Evolutionary conservation across 75 land plant genomes (phyloP).

Genomic region (Ceratopteris richardii): DNA sequence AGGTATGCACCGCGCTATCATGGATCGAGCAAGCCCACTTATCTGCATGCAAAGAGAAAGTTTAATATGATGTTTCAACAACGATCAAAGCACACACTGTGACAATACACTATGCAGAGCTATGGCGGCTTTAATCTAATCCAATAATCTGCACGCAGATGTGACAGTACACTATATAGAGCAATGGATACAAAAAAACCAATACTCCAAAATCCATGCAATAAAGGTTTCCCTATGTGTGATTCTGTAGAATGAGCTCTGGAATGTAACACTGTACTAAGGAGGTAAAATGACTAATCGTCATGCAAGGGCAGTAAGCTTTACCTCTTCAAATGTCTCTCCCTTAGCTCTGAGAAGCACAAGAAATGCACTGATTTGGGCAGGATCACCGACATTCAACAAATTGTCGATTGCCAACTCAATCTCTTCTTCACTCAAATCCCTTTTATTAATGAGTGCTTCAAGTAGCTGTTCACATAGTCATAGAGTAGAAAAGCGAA

Average conservation of each 20-base stretch:
- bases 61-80: not conserved
- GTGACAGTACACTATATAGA: too few species aligned
- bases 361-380: constrained; percentile 78
- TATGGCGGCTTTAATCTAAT: too few species aligned
- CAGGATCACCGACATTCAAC: constrained; percentile 45
- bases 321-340: constrained; percentile 79
- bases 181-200: too few species aligned
- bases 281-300: too few species aligned
- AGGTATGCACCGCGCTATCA: constrained; percentile 51
- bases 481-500: not conserved
- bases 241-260: too few species aligned
- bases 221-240: too few species aligned
- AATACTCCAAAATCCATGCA: too few species aligned
- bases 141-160: too few species aligned
- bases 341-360: constrained; percentile 91
- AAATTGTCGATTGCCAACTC: constrained; percentile 55
- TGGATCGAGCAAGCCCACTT: constrained; percentile 82
- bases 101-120: too few species aligned
- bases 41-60: constrained; percentile 30
- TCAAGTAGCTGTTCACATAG: constrained; percentile 72
- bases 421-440: constrained; percentile 58
- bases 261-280: too few species aligned
- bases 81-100: too few species aligned
- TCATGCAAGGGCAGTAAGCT: too few species aligned
- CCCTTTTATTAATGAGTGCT: constrained; percentile 41